Evolutionary conservation across 441 rosid species (phyloP).

Genomic region (Flueggea neowawraea): DNA sequence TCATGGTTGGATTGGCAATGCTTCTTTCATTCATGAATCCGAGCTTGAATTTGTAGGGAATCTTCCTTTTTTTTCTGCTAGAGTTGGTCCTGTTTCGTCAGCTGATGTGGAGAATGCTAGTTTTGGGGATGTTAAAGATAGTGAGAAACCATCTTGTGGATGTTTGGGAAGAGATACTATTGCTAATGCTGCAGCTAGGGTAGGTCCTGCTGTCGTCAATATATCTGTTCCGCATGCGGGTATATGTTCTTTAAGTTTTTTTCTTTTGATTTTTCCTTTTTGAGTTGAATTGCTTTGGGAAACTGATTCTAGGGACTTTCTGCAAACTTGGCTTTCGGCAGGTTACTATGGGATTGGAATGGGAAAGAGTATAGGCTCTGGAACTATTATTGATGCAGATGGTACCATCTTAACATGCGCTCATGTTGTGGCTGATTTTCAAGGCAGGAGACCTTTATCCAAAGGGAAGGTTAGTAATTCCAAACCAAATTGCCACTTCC

Average conservation of each 20-base stretch:
- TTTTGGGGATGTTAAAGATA: conserved; percentile 35
- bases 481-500: not conserved
- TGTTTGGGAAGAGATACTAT: conserved; percentile 73
- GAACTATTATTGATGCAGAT: conserved; percentile 76
- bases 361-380: conserved; percentile 71
- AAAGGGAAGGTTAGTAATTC: conserved; percentile 59
- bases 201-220: conserved; percentile 91
- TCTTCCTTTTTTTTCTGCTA: conserved; percentile 28
- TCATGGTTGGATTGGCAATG: not conserved
- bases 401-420: conserved; percentile 89
- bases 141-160: conserved; percentile 36
- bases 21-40: not conserved
- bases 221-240: conserved; percentile 59
- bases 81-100: conserved; percentile 36
- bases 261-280: not conserved
- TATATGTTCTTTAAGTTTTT: conserved; percentile 12
- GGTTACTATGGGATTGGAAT: conserved; percentile 48
- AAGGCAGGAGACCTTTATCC: conserved; percentile 37
- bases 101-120: conserved; percentile 21
- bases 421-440: conserved; percentile 70
- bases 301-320: not conserved
- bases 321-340: conserved; percentile 10
- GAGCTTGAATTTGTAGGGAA: conserved; percentile 33
- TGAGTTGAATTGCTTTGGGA: too few relatives aligned
- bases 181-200: conserved; percentile 83